Conservation (phyloP, 345 rosid genomes). For the Rhodamnia rubescens region DNA sequence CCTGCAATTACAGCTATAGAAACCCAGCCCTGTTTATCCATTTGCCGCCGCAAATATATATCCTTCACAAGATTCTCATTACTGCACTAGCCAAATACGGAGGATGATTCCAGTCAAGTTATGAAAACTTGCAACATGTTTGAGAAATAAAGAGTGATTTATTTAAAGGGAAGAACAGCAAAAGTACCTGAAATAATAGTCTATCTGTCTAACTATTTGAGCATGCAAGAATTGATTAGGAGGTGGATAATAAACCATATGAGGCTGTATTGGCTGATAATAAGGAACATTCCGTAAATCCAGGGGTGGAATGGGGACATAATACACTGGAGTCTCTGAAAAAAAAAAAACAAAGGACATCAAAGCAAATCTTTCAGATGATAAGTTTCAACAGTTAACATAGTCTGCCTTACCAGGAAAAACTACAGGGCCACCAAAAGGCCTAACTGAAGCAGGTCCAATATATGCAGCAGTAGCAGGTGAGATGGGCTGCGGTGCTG, state of each 20-base stretch:
- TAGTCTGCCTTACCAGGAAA: slow-evolving; percentile 56
- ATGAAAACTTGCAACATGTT: not conserved
- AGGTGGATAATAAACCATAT: not conserved
- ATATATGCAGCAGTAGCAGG: slow-evolving; percentile 31
- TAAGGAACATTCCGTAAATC: not conserved
- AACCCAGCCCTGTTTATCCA: slow-evolving; percentile 94
- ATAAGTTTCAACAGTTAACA: not conserved
- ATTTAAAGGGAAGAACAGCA: not conserved
- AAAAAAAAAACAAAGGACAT: slow-evolving; percentile 5
- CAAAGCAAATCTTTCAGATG: slow-evolving; percentile 1
- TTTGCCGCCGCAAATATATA: slow-evolving; percentile 58
- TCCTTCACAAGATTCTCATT: slow-evolving; percentile 69
- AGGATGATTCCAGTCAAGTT: slow-evolving; percentile 6
- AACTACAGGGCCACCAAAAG: slow-evolving; percentile 48
- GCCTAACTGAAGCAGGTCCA: slow-evolving; percentile 31
- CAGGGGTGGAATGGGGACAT: slow-evolving; percentile 22
- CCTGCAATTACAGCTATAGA: slow-evolving; percentile 54
- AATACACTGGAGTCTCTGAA: slow-evolving; percentile 47
- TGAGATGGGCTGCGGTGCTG: slow-evolving; percentile 32
- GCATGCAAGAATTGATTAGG: slow-evolving; percentile 4
- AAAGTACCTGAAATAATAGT: slow-evolving; percentile 37
- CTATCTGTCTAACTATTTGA: slow-evolving; percentile 8
- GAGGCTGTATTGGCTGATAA: slow-evolving; percentile 4
- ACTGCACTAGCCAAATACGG: slow-evolving; percentile 39
- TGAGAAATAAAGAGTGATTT: not conserved